Base-by-base conservation (phyloP, 495 filamentous ascomycete species). In the Astrocystis sublimbata region DNA sequence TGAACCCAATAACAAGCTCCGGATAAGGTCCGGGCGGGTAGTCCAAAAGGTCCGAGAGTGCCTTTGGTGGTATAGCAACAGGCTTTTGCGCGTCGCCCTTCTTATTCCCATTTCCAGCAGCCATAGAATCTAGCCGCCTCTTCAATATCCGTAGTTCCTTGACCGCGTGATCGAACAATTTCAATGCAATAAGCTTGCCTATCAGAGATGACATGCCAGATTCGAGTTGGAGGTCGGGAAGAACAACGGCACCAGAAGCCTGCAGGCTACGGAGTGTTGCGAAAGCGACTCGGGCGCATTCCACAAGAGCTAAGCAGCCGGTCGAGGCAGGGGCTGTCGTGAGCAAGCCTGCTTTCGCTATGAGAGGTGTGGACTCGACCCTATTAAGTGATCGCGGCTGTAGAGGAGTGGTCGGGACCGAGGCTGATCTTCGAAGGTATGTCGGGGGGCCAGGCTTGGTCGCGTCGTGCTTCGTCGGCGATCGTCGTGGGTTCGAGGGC, bases 211-310 rank as follows among this genome's bases (percentile, higher is more conserved):
- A 89, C 74, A 92, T 89, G 6, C 91, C 94, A 60, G 86, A 87
- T 68, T 97, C 93, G 3, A 96, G 77, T 64, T 97, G 92, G 52
- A 93, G 76, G 36, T 81, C 83, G 8, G 87, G 85, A 15, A 85
- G 71, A 3, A 62, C 81, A 65, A 75, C 66, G 71, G 65, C 70
- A 64, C 83, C 69, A 50, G 76, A 64, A 30, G 75, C 68, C 58
- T 90, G 83, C 21, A 89, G 56, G 23, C 80, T 77, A 51, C 90
- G 78, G 43, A 98, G 75, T 50, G 84, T 87, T 3, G 85, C 79
- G 70, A 97, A 88, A 10, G 90, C 88, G 24, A 89, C 70, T 21
- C 89, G 80, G 10, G 88, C 88, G 65, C 94, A 97, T 76, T 93
- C 88, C 30, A 89, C 92, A 17, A 79, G 73, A 8, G 81, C 69